phyloP scores from a whole-genome alignment of 2,329 filamentous ascomycete genomes.

The Aspergillus texensis region DNA sequence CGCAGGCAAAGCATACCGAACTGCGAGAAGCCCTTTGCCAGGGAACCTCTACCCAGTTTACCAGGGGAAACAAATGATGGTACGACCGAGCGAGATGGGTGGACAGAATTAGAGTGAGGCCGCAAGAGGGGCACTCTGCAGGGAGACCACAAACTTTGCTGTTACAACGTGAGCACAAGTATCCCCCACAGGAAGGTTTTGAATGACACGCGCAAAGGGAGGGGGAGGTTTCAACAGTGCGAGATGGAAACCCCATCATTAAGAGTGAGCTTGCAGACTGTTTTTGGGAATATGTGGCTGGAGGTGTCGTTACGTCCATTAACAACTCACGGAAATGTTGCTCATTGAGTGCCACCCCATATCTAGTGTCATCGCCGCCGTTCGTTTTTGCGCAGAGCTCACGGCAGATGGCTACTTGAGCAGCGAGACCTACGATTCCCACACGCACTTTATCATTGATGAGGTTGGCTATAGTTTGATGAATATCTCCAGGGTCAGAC shows the following conservation, averaged over 20 bases:
- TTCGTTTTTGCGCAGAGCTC: constrained; percentile 90
- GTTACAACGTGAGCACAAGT: constrained; percentile 84
- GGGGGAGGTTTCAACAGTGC: constrained; percentile 70
- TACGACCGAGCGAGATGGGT: constrained; percentile 93
- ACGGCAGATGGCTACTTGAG: constrained; percentile 87
- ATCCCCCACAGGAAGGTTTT: constrained; percentile 78
- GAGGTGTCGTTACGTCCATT: constrained; percentile 84
- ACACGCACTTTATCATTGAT: constrained; percentile 83
- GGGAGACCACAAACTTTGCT: constrained; percentile 89
- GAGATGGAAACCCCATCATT: constrained; percentile 97
- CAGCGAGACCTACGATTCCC: constrained; percentile 84
- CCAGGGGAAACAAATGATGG: constrained; percentile 86
- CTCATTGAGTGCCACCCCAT: constrained; percentile 84
- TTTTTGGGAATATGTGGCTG: constrained; percentile 69
- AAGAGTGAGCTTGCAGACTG: constrained; percentile 63
- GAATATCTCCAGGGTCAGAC: constrained; percentile 92
- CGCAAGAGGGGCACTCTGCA: constrained; percentile 86
- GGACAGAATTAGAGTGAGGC: constrained; percentile 88
- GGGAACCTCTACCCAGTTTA: constrained; percentile 86
- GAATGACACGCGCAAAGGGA: constrained; percentile 92
- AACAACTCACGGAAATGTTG: constrained; percentile 87
- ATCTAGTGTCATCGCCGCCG: constrained; percentile 68
- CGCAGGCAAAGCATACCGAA: constrained; percentile 76
- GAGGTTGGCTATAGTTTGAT: constrained; percentile 80
- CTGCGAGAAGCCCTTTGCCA: constrained; percentile 72